Evolutionary conservation across 495 filamentous ascomycete species (phyloP), one percentile per base, ranked within the genome.

Genomic region (Darksidea phi): DNA sequence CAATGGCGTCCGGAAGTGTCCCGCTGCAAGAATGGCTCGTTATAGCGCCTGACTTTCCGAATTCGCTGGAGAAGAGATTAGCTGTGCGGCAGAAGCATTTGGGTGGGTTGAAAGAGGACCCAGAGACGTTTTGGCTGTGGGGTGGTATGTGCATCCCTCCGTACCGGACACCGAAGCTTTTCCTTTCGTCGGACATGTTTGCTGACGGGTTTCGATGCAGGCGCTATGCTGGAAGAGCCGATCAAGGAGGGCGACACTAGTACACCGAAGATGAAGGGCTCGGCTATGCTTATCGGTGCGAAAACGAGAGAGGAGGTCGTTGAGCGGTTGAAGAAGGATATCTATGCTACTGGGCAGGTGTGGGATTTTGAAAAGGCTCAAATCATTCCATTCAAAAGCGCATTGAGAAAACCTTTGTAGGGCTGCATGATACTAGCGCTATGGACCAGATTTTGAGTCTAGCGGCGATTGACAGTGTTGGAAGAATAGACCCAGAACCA

Each of bases 281-380:
- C 82, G 72, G 80, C 84, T 25, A 69, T 96, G 68, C 73, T 95
- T 21, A 73, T 79, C 4, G 52, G 78, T 11, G 90, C 84, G 3
- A 78, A 82, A 50, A 84, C 76, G 15, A 85, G 82, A 69, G 90
- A 91, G 52, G 84, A 88, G 70, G 83, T 89, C 0, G 68, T 86
- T 38, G 77, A 86, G 70, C 66, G 79, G 8, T 67, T 97, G 47
- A 80, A 81, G 71, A 77, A 84, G 12, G 92, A 97, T 71, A 77
- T 90, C 6, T 96, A 96, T 68, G 74, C 77, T 17, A 74, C 69
- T 52, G 72, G 62, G n/a, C 86, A 82, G 0, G 88, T 97, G 13
- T 96, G 92, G 92, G 89, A 96, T 80, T 76, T 86, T 61, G 82
- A 86, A 17, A 91, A 89, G 70, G 86, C 88, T 38, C 61, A 70